Evolutionary conservation across 2,329 filamentous ascomycete species (phyloP), one percentile per base, ranked within the genome.

Genomic region (Chaetomium globosum): DNA sequence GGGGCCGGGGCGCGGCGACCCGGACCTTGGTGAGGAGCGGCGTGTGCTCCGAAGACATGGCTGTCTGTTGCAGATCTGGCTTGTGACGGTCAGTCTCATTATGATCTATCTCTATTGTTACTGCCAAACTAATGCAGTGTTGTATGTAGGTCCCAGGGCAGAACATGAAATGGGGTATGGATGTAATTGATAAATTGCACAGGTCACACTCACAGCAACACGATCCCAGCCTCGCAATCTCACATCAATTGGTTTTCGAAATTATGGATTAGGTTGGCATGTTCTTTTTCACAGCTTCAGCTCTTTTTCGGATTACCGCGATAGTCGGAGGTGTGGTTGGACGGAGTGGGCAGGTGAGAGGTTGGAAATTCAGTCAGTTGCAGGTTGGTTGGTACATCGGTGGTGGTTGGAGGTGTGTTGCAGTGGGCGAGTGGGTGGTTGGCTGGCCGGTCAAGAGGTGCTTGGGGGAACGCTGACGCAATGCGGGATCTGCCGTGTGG

Each of bases 21-120:
- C 74, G 82, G 65, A 91, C 85, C 59, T 84, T 87, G 71, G 87
- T 82, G 67, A 92, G 83, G 71, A 92, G 82, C 65, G 89, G 89
- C 59, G 88, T 90, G 64, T 80, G 81, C 79, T 92, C 89, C 75
- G 80, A 71, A 23, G 78, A 69, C 79, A 80, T 81, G 57, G 39
- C 26, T 49, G 57, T 3, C 36, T 39, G 13, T 39, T 23, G n/a
- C 12, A 36, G 49, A 2, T 26, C 26, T 31, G 51, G 13, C 23
- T 52, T 28, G 39, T 43, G 5, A 7, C 16, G 2, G 39, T 43
- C 16, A 43, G 39, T 7, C 39, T 4, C 6, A 43, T 43, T 16
- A n/a, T 43, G 16, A n/a, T 5, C 13, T 43, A n/a, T 5, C 13
- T 43, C 5, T n/a, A n/a, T n/a, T 7, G 19, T n/a, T 16, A 43